Conservation (phyloP, 176 grass and related monocot genomes). For the Raddia distichophylla region DNA sequence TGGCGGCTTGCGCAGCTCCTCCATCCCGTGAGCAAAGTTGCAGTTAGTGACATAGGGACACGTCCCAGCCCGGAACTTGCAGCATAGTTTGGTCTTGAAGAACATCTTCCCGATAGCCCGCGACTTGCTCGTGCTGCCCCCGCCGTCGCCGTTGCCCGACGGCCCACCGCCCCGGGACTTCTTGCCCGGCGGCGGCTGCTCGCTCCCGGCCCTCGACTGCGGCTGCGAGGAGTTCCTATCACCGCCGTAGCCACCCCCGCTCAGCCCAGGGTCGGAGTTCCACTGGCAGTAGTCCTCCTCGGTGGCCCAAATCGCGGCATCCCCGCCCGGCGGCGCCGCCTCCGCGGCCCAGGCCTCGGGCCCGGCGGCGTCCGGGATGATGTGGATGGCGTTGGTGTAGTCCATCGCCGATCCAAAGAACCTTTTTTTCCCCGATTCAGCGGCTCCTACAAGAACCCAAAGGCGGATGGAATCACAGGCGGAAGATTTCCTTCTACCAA, state of each 20-base stretch:
- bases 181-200: conserved; percentile 83
- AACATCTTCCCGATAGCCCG: conserved; percentile 96
- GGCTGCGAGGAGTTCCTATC: conserved; percentile 53
- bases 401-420: conserved; percentile 47
- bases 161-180: conserved; percentile 52
- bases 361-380: conserved; percentile 68
- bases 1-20: conserved; percentile 98
- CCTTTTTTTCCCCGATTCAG: neutral
- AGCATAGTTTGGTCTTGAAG: conserved; percentile 99
- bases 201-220: conserved; percentile 75
- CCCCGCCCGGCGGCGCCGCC: conserved; percentile 36
- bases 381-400: conserved; percentile 82
- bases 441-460: neutral
- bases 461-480: neutral
- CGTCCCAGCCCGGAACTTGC: conserved; percentile 87
- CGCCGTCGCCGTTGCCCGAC: conserved; percentile 6
- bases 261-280: conserved; percentile 51
- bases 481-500: neutral
- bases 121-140: conserved; percentile 62
- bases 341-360: conserved; percentile 59
- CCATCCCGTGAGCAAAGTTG: conserved; percentile 97
- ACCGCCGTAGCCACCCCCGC: conserved; percentile 44
- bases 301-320: conserved; percentile 78
- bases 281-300: conserved; percentile 91
- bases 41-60: conserved; percentile 95